A percentile compares a stretch with the other conserved stretches of the same genome.
Evolutionary conservation across 768 basidiomycete species (phyloP).

Genomic region (Lyophyllum atratum): DNA sequence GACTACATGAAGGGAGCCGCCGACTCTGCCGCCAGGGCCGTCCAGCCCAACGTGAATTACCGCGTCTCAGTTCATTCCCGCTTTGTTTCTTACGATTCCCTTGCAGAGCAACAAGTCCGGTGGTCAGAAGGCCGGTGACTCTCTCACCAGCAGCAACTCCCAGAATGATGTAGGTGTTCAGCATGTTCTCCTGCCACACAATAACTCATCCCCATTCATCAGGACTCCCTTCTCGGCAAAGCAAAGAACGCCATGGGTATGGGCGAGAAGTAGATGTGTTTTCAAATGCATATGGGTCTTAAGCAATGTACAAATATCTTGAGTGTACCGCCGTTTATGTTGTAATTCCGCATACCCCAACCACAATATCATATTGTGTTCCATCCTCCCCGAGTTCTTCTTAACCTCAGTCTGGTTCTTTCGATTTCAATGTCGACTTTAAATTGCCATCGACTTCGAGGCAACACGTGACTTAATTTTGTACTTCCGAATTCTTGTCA

Average conservation of each 20-base stretch:
- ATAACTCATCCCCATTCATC: background rate
- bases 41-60: slow-evolving; percentile 48
- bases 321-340: background rate
- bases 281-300: background rate
- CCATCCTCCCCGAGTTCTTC: too few species aligned
- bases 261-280: slow-evolving; percentile 25
- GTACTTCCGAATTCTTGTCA: too few species aligned
- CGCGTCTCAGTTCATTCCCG: background rate
- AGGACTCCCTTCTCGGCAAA: slow-evolving; percentile 49
- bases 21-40: slow-evolving; percentile 48
- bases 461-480: too few species aligned
- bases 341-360: background rate
- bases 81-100: background rate
- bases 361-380: too few species aligned
- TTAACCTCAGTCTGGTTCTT: too few species aligned
- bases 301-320: background rate
- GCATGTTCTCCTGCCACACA: background rate
- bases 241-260: slow-evolving; percentile 56
- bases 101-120: slow-evolving; percentile 51
- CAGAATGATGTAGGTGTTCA: slow-evolving; percentile 36
- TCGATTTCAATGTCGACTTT: too few species aligned
- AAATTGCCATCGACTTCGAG: too few species aligned
- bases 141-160: slow-evolving; percentile 49
- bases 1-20: slow-evolving; percentile 49
- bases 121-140: slow-evolving; percentile 50